Conservation (phyloP, 1,284 basidiomycete species). For the Microbotryomycetes sp. region DNA sequence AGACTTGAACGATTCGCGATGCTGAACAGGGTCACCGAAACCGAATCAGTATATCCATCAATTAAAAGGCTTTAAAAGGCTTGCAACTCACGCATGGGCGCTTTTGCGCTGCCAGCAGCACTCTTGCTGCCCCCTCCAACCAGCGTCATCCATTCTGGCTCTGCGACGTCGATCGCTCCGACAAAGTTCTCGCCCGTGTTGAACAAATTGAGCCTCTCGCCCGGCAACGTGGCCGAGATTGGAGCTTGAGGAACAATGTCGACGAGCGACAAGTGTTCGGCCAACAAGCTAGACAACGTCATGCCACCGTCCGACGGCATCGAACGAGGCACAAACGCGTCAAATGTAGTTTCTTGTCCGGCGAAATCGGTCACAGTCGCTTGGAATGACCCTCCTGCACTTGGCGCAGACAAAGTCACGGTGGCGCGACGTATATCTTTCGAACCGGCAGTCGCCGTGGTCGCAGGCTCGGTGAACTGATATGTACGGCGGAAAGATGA, state of each 20-base stretch:
- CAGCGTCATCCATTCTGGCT: slow-evolving; percentile 22
- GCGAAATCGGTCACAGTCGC: slow-evolving; percentile 7
- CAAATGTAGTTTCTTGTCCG: background rate
- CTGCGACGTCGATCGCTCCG: slow-evolving; percentile 14
- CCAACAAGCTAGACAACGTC: background rate
- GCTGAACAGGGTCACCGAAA: slow-evolving; percentile 14
- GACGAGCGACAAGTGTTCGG: slow-evolving; percentile 9
- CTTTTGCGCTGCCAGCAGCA: slow-evolving; percentile 13
- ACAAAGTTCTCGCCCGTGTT: slow-evolving; percentile 17
- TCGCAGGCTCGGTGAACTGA: background rate
- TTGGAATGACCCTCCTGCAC: background rate
- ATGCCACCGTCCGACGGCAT: background rate
- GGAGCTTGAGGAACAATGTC: slow-evolving; percentile 16
- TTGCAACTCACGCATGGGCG: slow-evolving; percentile 25
- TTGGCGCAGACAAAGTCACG: background rate
- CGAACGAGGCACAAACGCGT: background rate
- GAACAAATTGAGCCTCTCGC: slow-evolving; percentile 22
- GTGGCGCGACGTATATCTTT: background rate
- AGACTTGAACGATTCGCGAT: slow-evolving; percentile 38
- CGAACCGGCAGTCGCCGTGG: background rate
- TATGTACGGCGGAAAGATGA: background rate
- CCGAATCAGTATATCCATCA: background rate
- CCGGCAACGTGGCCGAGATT: background rate
- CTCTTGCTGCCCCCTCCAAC: slow-evolving; percentile 1
- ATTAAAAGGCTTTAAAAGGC: background rate